Evolutionary conservation across 179 eudicot genomes (phyloP).

Genomic region (Heliamphora pulchella): DNA sequence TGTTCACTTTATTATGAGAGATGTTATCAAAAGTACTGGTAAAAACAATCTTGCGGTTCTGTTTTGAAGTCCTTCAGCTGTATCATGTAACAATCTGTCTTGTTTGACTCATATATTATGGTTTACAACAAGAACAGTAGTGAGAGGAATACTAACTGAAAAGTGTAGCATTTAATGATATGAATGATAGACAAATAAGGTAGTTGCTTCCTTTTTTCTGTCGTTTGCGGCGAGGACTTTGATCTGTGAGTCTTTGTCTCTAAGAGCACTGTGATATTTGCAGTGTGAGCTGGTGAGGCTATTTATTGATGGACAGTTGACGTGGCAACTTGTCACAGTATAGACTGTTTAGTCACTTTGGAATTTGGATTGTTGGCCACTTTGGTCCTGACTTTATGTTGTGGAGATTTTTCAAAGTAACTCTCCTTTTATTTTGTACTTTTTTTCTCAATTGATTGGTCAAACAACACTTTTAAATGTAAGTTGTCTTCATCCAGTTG

Average conservation of each 20-base stretch:
- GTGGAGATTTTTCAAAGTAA: too few species aligned
- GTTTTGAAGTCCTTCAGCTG: constrained; percentile 7
- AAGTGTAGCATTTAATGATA: not conserved
- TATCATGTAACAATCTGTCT: not conserved
- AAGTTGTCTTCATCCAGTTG: not conserved
- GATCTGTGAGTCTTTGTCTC: not conserved
- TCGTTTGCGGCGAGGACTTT: not conserved
- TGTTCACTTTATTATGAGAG: not conserved
- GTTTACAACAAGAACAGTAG: constrained; percentile 2
- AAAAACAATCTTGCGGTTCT: not conserved
- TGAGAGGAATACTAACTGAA: not conserved
- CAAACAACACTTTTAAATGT: not conserved
- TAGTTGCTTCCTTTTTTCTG: constrained; percentile 4
- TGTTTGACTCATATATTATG: not conserved
- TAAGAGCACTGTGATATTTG: not conserved
- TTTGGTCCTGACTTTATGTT: not conserved
- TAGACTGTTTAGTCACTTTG: not conserved
- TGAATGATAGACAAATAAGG: not conserved
- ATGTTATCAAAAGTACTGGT: not conserved
- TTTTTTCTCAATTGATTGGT: not conserved
- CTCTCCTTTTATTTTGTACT: not conserved
- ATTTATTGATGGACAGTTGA: not conserved
- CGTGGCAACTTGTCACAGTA: constrained; percentile 8
- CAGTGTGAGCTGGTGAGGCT: not conserved
- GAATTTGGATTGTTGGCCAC: not conserved